phyloP scores from a whole-genome alignment of 2,329 filamentous ascomycete species.

The Phyllosticta citriasiana region DNA sequence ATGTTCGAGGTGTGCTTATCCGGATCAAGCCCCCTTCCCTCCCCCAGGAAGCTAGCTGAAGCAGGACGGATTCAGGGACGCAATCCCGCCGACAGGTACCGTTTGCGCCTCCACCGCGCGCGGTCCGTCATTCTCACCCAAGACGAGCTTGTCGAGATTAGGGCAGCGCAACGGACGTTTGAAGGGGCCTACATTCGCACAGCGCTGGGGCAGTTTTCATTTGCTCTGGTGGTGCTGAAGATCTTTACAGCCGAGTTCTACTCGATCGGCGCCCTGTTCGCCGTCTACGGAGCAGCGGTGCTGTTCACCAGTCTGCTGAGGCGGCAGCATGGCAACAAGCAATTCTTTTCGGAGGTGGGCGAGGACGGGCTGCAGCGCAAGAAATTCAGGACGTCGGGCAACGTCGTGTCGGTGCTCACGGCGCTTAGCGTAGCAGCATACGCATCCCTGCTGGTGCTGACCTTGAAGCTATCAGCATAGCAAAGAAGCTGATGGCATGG shows the following conservation, averaged over 20 bases:
- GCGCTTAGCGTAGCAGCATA: conserved; percentile 54
- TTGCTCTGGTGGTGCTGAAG: conserved; percentile 86
- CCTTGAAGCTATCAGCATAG: conserved; percentile 29
- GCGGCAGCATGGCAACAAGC: conserved; percentile 81
- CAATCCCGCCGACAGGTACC: conserved; percentile 64
- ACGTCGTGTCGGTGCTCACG: conserved; percentile 54
- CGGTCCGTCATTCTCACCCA: conserved; percentile 72
- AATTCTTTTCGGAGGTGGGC: conserved; percentile 68
- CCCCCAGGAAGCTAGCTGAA: background rate
- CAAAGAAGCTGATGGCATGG: too few relatives aligned
- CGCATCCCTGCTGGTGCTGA: conserved; percentile 49
- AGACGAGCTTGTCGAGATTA: conserved; percentile 84
- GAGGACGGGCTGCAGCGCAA: conserved; percentile 51
- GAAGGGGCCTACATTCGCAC: conserved; percentile 96
- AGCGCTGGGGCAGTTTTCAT: conserved; percentile 87
- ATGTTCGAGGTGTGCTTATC: conserved; percentile 15
- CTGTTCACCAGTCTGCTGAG: conserved; percentile 76
- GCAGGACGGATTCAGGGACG: conserved; percentile 29
- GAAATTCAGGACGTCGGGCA: conserved; percentile 56
- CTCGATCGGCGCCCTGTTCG: conserved; percentile 89
- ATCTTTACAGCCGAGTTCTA: conserved; percentile 98
- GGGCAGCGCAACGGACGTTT: conserved; percentile 90
- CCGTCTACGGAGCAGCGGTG: conserved; percentile 78
- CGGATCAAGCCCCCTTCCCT: background rate
- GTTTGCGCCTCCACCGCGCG: conserved; percentile 71